Evolutionary conservation across 345 rosid species (phyloP).

Genomic region (Turnera subulata): DNA sequence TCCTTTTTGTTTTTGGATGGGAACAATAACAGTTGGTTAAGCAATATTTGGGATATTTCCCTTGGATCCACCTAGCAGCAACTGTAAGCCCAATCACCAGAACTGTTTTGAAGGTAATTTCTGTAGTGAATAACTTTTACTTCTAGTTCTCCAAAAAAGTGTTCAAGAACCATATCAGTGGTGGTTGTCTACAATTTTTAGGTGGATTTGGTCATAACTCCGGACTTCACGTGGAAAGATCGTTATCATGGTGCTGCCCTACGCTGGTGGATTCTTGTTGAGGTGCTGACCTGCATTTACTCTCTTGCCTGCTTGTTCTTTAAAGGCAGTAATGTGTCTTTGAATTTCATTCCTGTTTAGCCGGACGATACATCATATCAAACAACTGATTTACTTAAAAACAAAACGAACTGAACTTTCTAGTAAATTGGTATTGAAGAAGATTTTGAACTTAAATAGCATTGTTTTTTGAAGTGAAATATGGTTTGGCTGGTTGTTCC

Average conservation of each 20-base stretch:
- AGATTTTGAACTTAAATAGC: too few species aligned
- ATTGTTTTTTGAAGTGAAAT: too few species aligned
- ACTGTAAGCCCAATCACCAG: constrained; percentile 96
- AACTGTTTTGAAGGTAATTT: constrained; percentile 86
- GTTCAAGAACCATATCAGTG: background rate
- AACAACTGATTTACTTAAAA: too few species aligned
- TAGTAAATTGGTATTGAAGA: too few species aligned
- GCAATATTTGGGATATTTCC: constrained; percentile 81
- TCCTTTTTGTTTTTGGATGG: constrained; percentile 17
- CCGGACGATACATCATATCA: too few species aligned
- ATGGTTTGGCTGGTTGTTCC: too few species aligned
- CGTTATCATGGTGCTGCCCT: constrained; percentile 84
- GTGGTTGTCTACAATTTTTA: constrained; percentile 23
- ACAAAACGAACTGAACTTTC: too few species aligned
- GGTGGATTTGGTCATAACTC: constrained; percentile 86
- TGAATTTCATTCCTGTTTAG: too few species aligned
- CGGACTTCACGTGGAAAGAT: constrained; percentile 89
- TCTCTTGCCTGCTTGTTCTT: constrained; percentile 7
- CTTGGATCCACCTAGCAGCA: constrained; percentile 72
- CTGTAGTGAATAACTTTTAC: constrained; percentile 4
- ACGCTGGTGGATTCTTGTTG: constrained; percentile 98
- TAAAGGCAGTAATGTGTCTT: background rate
- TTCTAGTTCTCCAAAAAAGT: background rate
- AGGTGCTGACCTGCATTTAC: constrained; percentile 42
- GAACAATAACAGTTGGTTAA: constrained; percentile 62